These are phyloP conservation scores for Chaetomiaceae sp. DNA, from an alignment of 2,329 filamentous ascomycete species.

Conservation along the genomic window DNA sequence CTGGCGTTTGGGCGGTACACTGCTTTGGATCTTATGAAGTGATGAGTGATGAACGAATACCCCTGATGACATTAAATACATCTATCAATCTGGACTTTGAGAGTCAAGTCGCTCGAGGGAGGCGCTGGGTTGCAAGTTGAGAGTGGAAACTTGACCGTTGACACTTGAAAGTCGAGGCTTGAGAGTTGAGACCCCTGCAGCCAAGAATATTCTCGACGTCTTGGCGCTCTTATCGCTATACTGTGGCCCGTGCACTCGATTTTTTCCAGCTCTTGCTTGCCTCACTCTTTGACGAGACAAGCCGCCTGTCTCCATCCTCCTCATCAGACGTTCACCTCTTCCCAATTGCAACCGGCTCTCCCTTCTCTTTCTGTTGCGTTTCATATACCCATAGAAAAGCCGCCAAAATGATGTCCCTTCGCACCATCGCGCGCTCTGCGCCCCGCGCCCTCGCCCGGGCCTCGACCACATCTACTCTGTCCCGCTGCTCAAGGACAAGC, in stretches of 20 bases:
- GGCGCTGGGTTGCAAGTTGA: too few relatives aligned
- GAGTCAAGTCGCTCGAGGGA: too few relatives aligned
- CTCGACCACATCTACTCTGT: slow-evolving; percentile 45
- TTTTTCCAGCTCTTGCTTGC: slow-evolving; percentile 4
- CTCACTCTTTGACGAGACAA: neutral
- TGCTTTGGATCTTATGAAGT: neutral
- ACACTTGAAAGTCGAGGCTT: too few relatives aligned
- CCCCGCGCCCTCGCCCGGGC: slow-evolving; percentile 61
- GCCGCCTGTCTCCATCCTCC: neutral
- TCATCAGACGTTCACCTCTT: neutral
- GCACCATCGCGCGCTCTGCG: slow-evolving; percentile 61
- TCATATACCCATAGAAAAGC: slow-evolving; percentile 5
- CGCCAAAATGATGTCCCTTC: slow-evolving; percentile 64
- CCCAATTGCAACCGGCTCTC: neutral
- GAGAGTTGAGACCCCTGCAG: too few relatives aligned
- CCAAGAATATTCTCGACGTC: neutral
- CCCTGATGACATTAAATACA: neutral
- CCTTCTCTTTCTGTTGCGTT: neutral
- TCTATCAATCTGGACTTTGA: too few relatives aligned
- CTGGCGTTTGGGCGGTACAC: neutral
- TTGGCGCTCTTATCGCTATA: neutral
- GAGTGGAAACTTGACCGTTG: too few relatives aligned
- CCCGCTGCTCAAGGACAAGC: slow-evolving; percentile 45
- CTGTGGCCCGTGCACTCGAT: slow-evolving; percentile 7
- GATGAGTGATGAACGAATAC: slow-evolving; percentile 7